Evolutionary conservation across 495 filamentous ascomycete genomes (phyloP), one percentile per base, ranked within the genome.

Genomic region (Tuber aestivum): DNA sequence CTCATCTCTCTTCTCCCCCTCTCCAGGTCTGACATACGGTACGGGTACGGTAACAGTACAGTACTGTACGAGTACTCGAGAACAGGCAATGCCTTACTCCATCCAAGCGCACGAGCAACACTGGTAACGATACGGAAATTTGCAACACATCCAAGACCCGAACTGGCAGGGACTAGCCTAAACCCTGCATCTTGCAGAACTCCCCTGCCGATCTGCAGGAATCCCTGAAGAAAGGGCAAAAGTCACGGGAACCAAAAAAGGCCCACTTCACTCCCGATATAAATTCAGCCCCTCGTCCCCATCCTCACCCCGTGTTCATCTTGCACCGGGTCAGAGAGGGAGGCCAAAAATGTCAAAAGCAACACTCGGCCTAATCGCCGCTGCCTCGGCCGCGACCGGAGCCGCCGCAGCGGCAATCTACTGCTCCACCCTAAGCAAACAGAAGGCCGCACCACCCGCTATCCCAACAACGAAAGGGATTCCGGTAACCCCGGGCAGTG

Each of bases 331-430:
- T 35, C 32, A 20, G 69, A 14, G 72, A 40, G 72, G n/a, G 27
- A 32, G 69, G 41, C 38, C 68, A 69, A 82, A 45, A 75, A 94
- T 94, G 93, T 94, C 93, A 40, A 97, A 97, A 85, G 87, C 90
- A 41, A 97, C 94, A 37, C 81, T 97, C 76, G 94, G 93, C 68
- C 88, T 95, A 68, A 92, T 97, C 79, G 95, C 94, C 61, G 94
- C 92, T 70, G 92, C 91, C 83, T 92, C 93, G 83, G 95, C 95
- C 69, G 93, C 92, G 83, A 91, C 93, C 56, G 95, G 95, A 35
- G 94, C 94, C 71, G 93, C 92, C 75, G 86, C 92, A 71, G 97
- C 94, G 61, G 92, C 91, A 41, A 87, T 94, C 27, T 87, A 97
- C 84, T 93, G 89, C 84, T 91, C 79, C 5, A 61, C 70, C 9